These are phyloP conservation scores for Xerocomus minutiporus DNA, from an alignment of 1,284 basidiomycete species.

Conservation along the genomic window DNA sequence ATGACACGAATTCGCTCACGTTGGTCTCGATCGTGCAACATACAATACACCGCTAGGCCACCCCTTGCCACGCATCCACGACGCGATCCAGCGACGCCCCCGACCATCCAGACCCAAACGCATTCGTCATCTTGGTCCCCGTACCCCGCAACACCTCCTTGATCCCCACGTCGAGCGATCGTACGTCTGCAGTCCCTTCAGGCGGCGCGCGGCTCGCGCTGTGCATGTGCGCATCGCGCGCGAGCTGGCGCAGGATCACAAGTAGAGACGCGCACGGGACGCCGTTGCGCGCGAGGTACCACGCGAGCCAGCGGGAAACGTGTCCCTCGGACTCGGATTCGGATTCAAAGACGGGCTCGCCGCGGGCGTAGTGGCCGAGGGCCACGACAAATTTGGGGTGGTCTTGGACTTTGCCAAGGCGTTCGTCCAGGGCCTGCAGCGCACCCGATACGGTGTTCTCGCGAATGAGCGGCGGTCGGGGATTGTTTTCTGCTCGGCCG, in stretches of 20 bases:
- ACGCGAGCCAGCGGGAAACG: slow-evolving; percentile 41
- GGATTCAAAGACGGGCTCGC: slow-evolving; percentile 36
- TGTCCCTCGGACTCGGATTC: slow-evolving; percentile 3
- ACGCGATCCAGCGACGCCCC: slow-evolving; percentile 60
- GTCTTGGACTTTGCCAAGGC: slow-evolving; percentile 44
- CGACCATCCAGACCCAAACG: slow-evolving; percentile 64
- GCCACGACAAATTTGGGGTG: slow-evolving; percentile 42
- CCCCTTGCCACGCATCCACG: slow-evolving; percentile 48
- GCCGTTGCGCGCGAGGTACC: slow-evolving; percentile 64
- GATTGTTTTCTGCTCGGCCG: slow-evolving; percentile 57
- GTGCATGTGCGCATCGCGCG: slow-evolving; percentile 53
- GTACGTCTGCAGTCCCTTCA: slow-evolving; percentile 47
- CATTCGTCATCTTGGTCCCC: slow-evolving; percentile 62
- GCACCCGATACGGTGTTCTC: slow-evolving; percentile 64
- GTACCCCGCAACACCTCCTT: slow-evolving; percentile 63
- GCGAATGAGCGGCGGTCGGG: slow-evolving; percentile 60
- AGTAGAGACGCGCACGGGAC: slow-evolving; percentile 65
- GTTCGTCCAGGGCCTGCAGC: slow-evolving; percentile 55
- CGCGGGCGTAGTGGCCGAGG: slow-evolving; percentile 51
- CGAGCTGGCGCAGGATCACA: slow-evolving; percentile 52
- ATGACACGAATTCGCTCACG: neutral
- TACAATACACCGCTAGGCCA: slow-evolving; percentile 3
- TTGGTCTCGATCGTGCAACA: neutral
- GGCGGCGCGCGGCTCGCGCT: slow-evolving; percentile 42
- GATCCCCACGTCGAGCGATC: slow-evolving; percentile 54